phyloP scores from a whole-genome alignment of 2,329 filamentous ascomycete genomes.

The Fusarium sp. region DNA sequence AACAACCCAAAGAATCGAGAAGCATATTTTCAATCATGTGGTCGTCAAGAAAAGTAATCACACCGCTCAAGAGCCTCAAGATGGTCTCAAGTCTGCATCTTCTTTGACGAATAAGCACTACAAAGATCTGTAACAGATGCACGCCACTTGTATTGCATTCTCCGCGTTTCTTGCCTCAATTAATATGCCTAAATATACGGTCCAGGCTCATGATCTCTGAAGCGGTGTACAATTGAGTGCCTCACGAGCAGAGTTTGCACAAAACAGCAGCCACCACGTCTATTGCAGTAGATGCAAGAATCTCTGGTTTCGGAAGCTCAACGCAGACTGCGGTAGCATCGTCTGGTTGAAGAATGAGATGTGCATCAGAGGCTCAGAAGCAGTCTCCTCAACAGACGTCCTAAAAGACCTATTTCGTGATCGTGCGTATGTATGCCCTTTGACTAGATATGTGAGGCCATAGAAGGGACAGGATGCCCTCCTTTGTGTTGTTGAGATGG shows the following conservation, averaged over 20 bases:
- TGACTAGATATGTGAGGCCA: constrained; percentile 21
- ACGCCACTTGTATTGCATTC: constrained; percentile 22
- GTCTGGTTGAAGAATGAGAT: background rate
- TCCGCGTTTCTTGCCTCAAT: constrained; percentile 20
- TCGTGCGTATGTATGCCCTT: constrained; percentile 13
- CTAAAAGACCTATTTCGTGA: constrained; percentile 14
- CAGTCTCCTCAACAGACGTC: constrained; percentile 11
- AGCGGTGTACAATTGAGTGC: constrained; percentile 25
- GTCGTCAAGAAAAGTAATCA: constrained; percentile 1
- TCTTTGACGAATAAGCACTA: constrained; percentile 18
- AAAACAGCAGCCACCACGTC: constrained; percentile 24
- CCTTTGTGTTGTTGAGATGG: constrained; percentile 33
- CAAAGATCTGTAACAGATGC: constrained; percentile 20
- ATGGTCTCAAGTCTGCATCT: background rate
- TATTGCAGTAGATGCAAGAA: constrained; percentile 27
- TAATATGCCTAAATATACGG: background rate
- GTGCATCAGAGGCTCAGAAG: constrained; percentile 5
- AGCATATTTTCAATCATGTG: background rate
- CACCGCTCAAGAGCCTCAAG: constrained; percentile 36
- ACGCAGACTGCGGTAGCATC: constrained; percentile 24
- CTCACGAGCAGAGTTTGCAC: constrained; percentile 1
- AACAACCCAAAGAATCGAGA: background rate
- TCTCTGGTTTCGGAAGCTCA: constrained; percentile 33
- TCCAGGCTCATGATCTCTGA: constrained; percentile 15
- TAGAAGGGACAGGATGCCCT: constrained; percentile 35